phyloP scores from a whole-genome alignment of 164 flowering plant genomes.

The Kalanchoe fedtschenkoi region DNA sequence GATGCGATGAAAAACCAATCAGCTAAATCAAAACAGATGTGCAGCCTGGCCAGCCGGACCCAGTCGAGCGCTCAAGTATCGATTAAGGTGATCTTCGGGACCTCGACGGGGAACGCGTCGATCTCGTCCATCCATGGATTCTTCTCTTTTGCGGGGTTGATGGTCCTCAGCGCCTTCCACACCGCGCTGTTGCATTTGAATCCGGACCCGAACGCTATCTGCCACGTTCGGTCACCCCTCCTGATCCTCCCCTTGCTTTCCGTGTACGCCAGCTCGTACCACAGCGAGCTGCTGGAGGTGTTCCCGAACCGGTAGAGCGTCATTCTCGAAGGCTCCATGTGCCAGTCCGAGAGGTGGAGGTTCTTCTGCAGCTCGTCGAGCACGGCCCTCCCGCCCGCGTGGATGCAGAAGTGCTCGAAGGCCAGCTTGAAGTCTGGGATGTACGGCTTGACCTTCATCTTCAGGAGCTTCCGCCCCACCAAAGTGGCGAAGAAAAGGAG shows the following conservation, averaged over 20 bases:
- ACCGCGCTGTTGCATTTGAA: slow-evolving; percentile 83
- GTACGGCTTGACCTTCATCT: slow-evolving; percentile 78
- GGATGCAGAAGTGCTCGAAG: slow-evolving; percentile 84
- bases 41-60: too few species aligned
- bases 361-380: slow-evolving; percentile 77
- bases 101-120: slow-evolving; percentile 46
- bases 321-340: slow-evolving; percentile 88
- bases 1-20: neutral
- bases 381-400: slow-evolving; percentile 90
- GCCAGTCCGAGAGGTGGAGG: slow-evolving; percentile 64
- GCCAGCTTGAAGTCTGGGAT: slow-evolving; percentile 83
- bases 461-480: slow-evolving; percentile 50
- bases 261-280: slow-evolving; percentile 79
- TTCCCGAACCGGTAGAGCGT: slow-evolving; percentile 62
- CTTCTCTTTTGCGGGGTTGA: slow-evolving; percentile 59
- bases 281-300: slow-evolving; percentile 76
- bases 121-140: slow-evolving; percentile 79
- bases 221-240: slow-evolving; percentile 70
- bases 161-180: slow-evolving; percentile 56
- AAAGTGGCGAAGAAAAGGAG: slow-evolving; percentile 63
- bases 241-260: slow-evolving; percentile 69
- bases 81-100: slow-evolving; percentile 46
- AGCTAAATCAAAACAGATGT: neutral
- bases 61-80: neutral
- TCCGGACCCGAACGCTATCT: slow-evolving; percentile 79